Base-by-base conservation (phyloP, 2,329 filamentous ascomycete species). In the Diaporthe caulivora region DNA sequence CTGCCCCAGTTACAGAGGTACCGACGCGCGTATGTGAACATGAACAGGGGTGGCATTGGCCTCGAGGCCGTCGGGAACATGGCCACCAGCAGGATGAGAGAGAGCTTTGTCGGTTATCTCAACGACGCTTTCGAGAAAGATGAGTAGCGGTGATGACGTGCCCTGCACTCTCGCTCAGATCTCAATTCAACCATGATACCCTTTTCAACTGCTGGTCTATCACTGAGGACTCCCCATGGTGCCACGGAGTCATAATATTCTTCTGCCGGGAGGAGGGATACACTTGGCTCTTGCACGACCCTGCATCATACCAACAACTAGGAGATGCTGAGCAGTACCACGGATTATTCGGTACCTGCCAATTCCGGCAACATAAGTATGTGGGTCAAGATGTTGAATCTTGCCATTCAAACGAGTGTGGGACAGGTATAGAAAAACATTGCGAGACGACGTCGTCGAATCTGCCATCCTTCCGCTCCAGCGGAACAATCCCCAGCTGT, bases 1-100 rank as follows among this genome's bases (percentile, higher is more conserved):
- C 80, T 97, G 55, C 92, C 94, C 11, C 93, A 95, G 80, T 84
- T 97, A 77, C 94, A 97, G 83, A 88, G 94, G 76, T 84, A 95
- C 77, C 87, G 94, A 74, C 88, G 94, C 78, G 93, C 95, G 64
- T 97, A 94, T 83, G 91, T 96, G 77, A 89, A 87, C 7, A 81
- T 97, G 80, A 95, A 95, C 77, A 86, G 94, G 67, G 94, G 84
- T 79, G 93, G 87, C 80, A 95, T 90, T 74, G 91, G 85, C 60
- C 83, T 86, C 72, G 90, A 91, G 77, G 84, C 82, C 1, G 86
- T 90, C 3, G 87, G 87, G 1, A 89, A 87, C 76, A 83, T 91
- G 80, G 85, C 84, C 8, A 87, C 86, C 2, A 85, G 85, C 37
- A 87, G 90, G 77, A 86, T 93, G 77, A 86, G 87, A 75, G 89